Evolutionary conservation across 2,329 filamentous ascomycete species (phyloP).

Genomic region (Rutstroemia sp.): DNA sequence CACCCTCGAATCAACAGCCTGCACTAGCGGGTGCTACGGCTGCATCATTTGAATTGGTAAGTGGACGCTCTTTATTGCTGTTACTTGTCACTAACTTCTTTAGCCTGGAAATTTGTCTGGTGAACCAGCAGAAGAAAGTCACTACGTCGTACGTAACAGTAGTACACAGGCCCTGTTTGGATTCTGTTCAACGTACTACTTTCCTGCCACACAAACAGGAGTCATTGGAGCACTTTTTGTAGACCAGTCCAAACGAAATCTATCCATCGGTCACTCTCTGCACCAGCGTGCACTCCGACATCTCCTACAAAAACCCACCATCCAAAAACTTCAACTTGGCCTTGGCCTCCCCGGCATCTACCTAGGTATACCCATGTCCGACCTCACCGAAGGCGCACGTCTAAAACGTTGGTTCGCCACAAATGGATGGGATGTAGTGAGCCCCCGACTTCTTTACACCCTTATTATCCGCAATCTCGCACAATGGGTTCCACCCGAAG

Average conservation of each 20-base stretch:
- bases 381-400: conserved; percentile 40
- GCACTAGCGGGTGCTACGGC: conserved; percentile 58
- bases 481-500: conserved; percentile 54
- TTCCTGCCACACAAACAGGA: conserved; percentile 45
- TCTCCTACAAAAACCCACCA: conserved; percentile 64
- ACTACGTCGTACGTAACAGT: conserved; percentile 91
- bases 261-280: conserved; percentile 84
- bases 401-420: conserved; percentile 76
- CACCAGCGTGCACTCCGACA: conserved; percentile 78
- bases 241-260: conserved; percentile 74
- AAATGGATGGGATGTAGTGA: conserved; percentile 74
- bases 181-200: conserved; percentile 84
- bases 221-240: conserved; percentile 85
- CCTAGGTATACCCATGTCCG: conserved; percentile 67
- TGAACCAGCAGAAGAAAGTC: conserved; percentile 65
- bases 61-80: no score
- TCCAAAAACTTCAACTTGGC: conserved; percentile 77
- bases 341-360: conserved; percentile 78
- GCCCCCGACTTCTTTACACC: conserved; percentile 55
- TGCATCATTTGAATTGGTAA: conserved; percentile 64
- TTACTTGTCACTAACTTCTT: no score
- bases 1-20: conserved; percentile 57
- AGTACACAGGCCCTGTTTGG: conserved; percentile 87
- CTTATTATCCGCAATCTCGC: conserved; percentile 53
- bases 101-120: conserved; percentile 33